These are phyloP conservation scores for Durio zibethinus DNA, from an alignment of 345 rosid genomes.

Conservation along the genomic window DNA sequence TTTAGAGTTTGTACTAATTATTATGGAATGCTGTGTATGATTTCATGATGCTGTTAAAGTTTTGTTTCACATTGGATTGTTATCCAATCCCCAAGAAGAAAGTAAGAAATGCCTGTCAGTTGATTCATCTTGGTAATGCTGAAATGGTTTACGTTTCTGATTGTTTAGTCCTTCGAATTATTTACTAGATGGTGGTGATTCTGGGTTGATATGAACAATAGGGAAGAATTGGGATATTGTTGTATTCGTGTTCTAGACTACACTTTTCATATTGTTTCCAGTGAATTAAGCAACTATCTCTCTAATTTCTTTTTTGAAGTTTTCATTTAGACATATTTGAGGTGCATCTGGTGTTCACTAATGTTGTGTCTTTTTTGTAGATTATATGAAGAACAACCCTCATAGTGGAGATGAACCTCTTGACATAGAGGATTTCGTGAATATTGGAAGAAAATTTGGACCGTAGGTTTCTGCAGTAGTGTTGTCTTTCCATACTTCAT, in stretches of 20 bases:
- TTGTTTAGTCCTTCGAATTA: background rate
- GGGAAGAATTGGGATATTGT: background rate
- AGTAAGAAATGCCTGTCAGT: background rate
- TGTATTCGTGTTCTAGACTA: background rate
- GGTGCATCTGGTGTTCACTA: slow-evolving; percentile 1
- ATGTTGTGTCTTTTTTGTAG: slow-evolving; percentile 39
- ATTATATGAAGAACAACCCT: slow-evolving; percentile 61
- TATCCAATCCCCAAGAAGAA: background rate
- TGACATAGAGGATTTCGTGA: slow-evolving; percentile 93
- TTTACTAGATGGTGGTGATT: background rate
- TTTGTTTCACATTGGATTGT: background rate
- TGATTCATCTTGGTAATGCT: background rate
- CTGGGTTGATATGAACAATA: background rate
- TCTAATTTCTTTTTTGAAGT: background rate
- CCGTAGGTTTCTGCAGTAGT: slow-evolving; percentile 51
- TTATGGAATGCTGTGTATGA: background rate
- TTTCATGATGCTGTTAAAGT: background rate
- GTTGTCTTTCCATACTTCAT: slow-evolving; percentile 14
- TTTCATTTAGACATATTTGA: background rate
- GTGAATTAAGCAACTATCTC: background rate
- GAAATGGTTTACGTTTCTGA: background rate
- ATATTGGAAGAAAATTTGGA: slow-evolving; percentile 70
- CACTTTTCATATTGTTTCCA: background rate
- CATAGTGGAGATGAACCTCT: slow-evolving; percentile 80
- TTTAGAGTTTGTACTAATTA: background rate